These are phyloP conservation scores for Sambucus nigra DNA, from an alignment of 129 eudicot genomes.

Conservation along the genomic window DNA sequence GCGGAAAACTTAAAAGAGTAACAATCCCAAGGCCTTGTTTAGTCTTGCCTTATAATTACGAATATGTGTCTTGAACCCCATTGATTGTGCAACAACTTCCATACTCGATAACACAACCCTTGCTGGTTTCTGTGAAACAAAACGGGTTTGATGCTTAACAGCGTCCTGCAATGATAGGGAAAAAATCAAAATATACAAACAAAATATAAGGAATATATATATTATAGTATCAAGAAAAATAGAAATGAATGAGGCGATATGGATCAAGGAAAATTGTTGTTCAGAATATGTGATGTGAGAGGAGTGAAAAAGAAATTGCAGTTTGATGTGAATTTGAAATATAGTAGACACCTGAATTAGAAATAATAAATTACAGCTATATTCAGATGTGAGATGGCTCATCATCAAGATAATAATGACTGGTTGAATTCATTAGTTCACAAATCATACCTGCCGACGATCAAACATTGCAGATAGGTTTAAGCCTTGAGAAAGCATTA, in stretches of 20 bases:
- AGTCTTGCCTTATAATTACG: conserved; percentile 70
- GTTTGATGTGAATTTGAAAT: too few relatives aligned
- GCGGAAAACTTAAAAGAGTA: conserved; percentile 1
- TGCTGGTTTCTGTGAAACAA: conserved; percentile 86
- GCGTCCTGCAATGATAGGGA: conserved; percentile 43
- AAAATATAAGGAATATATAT: background rate
- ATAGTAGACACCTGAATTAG: background rate
- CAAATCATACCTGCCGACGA: conserved; percentile 60
- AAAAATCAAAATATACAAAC: background rate
- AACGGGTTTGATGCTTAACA: conserved; percentile 73
- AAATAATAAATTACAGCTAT: background rate
- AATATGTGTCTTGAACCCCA: conserved; percentile 96
- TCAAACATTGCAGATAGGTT: conserved; percentile 81
- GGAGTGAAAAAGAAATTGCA: too few relatives aligned
- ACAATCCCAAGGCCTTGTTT: background rate
- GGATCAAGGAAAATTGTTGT: background rate
- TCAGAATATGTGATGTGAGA: too few relatives aligned
- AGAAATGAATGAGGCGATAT: background rate
- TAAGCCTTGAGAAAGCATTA: conserved; percentile 85
- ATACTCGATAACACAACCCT: conserved; percentile 80
- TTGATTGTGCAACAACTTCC: conserved; percentile 97
- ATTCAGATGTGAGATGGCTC: too few relatives aligned
- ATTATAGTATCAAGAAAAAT: background rate
- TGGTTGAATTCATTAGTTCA: background rate
- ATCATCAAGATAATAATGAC: background rate